Evolutionary conservation across 1,284 basidiomycete species (phyloP).

Genomic region (Tilletia walkeri): DNA sequence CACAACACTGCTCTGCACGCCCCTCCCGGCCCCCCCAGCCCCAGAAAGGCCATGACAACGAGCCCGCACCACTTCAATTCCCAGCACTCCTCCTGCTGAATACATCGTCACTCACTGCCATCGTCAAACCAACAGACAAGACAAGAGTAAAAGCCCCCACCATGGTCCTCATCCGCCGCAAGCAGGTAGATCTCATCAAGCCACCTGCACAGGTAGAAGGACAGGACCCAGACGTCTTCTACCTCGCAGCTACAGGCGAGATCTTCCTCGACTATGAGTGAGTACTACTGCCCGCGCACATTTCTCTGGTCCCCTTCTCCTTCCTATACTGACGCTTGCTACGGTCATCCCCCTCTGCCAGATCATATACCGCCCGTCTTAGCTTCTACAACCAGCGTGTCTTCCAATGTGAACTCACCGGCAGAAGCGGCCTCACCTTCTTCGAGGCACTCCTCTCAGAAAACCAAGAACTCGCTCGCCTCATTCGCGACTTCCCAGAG

Average conservation of each 20-base stretch:
- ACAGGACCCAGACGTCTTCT: conserved; percentile 51
- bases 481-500: conserved; percentile 87
- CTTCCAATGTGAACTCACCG: conserved; percentile 92
- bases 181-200: conserved; percentile 43
- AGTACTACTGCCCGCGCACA: conserved; percentile 16
- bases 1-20: neutral
- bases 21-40: neutral
- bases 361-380: conserved; percentile 83
- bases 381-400: conserved; percentile 89
- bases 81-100: neutral
- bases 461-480: conserved; percentile 76
- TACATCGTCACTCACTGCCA: neutral
- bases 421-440: conserved; percentile 87
- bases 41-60: neutral
- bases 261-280: conserved; percentile 53
- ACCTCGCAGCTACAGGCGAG: conserved; percentile 49
- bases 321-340: neutral
- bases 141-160: neutral
- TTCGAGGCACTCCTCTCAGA: conserved; percentile 91
- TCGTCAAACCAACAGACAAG: neutral
- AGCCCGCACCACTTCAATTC: neutral
- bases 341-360: conserved; percentile 54
- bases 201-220: conserved; percentile 33
- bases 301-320: neutral
- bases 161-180: conserved; percentile 52